A percentile compares a stretch with the other conserved stretches of the same genome.
phyloP scores from a whole-genome alignment of 176 grass and related monocot species.

The Bothriochloa decipiens region DNA sequence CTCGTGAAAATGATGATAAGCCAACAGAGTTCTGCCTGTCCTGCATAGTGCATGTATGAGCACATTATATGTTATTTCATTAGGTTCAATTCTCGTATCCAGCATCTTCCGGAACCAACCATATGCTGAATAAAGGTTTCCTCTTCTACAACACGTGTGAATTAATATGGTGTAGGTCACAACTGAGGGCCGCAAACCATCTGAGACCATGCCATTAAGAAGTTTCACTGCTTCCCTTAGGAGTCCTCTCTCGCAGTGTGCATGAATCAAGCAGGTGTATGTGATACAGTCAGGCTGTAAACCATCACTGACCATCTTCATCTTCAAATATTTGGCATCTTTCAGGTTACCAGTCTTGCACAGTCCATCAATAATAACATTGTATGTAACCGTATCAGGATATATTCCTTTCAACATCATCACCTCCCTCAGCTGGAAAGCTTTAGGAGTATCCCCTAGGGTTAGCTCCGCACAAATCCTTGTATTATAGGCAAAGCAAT shows the following conservation, averaged over 20 bases:
- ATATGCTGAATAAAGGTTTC: slow-evolving; percentile 58
- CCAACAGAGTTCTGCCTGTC: slow-evolving; percentile 54
- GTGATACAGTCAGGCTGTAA: slow-evolving; percentile 65
- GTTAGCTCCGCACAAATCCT: slow-evolving; percentile 50
- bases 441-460: slow-evolving; percentile 46
- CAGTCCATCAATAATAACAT: slow-evolving; percentile 74
- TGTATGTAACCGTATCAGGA: slow-evolving; percentile 58
- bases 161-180: slow-evolving; percentile 70
- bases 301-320: slow-evolving; percentile 61
- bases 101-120: slow-evolving; percentile 59
- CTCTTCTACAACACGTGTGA: slow-evolving; percentile 54
- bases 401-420: slow-evolving; percentile 59
- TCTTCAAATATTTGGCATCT: slow-evolving; percentile 53
- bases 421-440: slow-evolving; percentile 63
- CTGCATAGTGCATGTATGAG: slow-evolving; percentile 68
- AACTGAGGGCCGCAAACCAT: slow-evolving; percentile 48
- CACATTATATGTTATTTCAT: slow-evolving; percentile 67
- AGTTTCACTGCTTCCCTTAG: slow-evolving; percentile 60
- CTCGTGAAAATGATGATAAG: slow-evolving; percentile 56
- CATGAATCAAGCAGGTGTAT: slow-evolving; percentile 78
- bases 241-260: slow-evolving; percentile 52
- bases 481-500: slow-evolving; percentile 71
- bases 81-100: slow-evolving; percentile 47
- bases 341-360: slow-evolving; percentile 71
- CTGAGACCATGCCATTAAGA: slow-evolving; percentile 59